A percentile compares a stretch with the other conserved stretches of the same genome.
phyloP scores from a whole-genome alignment of 352 stramenopile genomes.

The Pythium guiyangense region DNA sequence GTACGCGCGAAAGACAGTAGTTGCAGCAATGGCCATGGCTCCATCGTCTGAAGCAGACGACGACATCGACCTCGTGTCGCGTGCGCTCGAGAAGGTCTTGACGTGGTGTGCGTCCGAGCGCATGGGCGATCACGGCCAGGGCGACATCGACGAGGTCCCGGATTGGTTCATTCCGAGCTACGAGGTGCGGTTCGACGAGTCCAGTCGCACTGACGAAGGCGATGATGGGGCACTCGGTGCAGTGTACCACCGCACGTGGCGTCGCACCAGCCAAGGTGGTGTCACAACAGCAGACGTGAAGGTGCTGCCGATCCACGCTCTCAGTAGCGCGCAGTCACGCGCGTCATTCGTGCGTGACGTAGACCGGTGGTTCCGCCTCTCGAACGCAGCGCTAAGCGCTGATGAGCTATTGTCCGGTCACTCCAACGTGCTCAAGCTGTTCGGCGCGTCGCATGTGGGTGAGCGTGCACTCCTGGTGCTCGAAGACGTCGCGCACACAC shows the following conservation, averaged over 20 bases:
- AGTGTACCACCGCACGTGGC: conserved; percentile 1
- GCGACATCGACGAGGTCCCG: background rate
- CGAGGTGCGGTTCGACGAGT: conserved; percentile 3
- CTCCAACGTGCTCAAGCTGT: conserved; percentile 38
- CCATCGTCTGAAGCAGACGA: background rate
- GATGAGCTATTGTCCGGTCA: conserved; percentile 16
- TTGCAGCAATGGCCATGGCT: background rate
- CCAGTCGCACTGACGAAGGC: background rate
- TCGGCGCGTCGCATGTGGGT: conserved; percentile 45
- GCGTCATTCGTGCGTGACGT: conserved; percentile 31
- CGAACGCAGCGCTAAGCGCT: background rate
- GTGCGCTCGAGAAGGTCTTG: background rate
- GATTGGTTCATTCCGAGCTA: conserved; percentile 8
- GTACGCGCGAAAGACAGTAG: background rate
- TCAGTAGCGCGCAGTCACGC: background rate
- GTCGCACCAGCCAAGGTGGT: background rate
- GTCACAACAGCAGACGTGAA: background rate
- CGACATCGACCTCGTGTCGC: background rate
- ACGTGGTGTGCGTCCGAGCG: background rate
- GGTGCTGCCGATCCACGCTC: background rate
- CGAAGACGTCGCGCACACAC: conserved; percentile 23
- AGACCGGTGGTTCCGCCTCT: conserved; percentile 21
- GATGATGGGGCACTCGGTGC: conserved; percentile 1
- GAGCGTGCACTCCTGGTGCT: conserved; percentile 29
- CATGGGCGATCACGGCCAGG: too few species aligned